Evolutionary conservation across 2,329 filamentous ascomycete species (phyloP).

Genomic region (Teratosphaeria nubilosa): DNA sequence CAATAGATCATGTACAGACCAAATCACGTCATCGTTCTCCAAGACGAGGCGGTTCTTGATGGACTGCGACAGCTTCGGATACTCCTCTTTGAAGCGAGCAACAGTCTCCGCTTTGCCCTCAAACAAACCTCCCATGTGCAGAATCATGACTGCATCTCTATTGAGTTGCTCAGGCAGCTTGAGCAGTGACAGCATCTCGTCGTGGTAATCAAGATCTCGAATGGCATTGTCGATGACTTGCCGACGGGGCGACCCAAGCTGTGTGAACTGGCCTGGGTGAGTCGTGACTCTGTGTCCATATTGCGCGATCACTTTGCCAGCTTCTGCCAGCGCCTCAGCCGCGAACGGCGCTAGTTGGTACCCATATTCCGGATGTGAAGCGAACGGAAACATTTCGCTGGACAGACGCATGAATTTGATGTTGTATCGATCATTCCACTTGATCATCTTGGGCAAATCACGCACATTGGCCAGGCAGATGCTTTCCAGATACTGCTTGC

Average conservation of each 20-base stretch:
- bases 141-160: slow-evolving; percentile 82
- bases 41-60: slow-evolving; percentile 76
- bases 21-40: slow-evolving; percentile 90
- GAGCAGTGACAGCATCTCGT: slow-evolving; percentile 70
- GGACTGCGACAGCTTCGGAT: slow-evolving; percentile 52
- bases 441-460: slow-evolving; percentile 75
- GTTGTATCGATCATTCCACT: slow-evolving; percentile 84
- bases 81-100: slow-evolving; percentile 67
- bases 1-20: slow-evolving; percentile 83
- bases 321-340: slow-evolving; percentile 63
- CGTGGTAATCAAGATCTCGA: slow-evolving; percentile 78
- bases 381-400: slow-evolving; percentile 96
- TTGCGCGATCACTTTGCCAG: slow-evolving; percentile 64
- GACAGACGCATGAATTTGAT: slow-evolving; percentile 90
- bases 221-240: slow-evolving; percentile 68
- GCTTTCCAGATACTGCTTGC: slow-evolving; percentile 62
- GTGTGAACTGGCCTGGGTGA: slow-evolving; percentile 87
- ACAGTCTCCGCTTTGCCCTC: slow-evolving; percentile 76
- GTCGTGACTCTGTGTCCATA: slow-evolving; percentile 78
- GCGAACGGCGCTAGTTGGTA: slow-evolving; percentile 81
- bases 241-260: slow-evolving; percentile 71
- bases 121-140: slow-evolving; percentile 87
- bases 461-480: slow-evolving; percentile 72
- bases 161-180: slow-evolving; percentile 68
- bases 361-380: slow-evolving; percentile 76